phyloP scores from a whole-genome alignment of 441 rosid species.

The Adansonia madagascariensis region DNA sequence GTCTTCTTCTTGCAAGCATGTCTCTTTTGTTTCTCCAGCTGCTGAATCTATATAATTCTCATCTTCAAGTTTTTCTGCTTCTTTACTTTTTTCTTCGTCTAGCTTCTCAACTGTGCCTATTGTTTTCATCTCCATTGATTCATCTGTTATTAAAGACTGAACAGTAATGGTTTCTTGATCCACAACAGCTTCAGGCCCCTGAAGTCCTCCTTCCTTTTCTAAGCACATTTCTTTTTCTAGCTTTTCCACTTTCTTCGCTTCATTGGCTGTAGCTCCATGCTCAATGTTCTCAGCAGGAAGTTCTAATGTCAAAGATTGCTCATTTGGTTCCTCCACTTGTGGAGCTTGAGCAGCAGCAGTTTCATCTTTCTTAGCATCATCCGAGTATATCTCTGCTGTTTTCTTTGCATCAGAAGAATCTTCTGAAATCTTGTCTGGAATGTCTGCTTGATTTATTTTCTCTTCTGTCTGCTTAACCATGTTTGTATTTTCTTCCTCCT shows the following conservation, averaged over 20 bases:
- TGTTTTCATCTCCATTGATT: constrained; percentile 22
- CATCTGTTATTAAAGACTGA: constrained; percentile 15
- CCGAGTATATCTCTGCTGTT: constrained; percentile 8
- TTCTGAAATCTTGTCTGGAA: constrained; percentile 4
- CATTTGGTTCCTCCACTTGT: constrained; percentile 37
- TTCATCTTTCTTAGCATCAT: constrained; percentile 26
- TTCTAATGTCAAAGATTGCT: constrained; percentile 30
- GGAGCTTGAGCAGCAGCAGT: constrained; percentile 19
- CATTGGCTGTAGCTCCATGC: constrained; percentile 29
- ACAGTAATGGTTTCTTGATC: not conserved
- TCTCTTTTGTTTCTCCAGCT: constrained; percentile 29
- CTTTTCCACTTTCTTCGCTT: constrained; percentile 24
- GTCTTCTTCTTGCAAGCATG: constrained; percentile 29
- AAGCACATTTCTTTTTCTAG: not conserved
- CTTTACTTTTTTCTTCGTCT: constrained; percentile 31
- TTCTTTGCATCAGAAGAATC: not conserved
- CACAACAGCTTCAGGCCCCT: constrained; percentile 18
- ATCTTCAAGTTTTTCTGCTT: constrained; percentile 25
- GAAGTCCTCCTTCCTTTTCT: constrained; percentile 30
- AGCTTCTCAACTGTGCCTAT: constrained; percentile 29
- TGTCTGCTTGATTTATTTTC: not conserved
- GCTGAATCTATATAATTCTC: constrained; percentile 25
- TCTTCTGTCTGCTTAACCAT: not conserved
- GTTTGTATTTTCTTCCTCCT: constrained; percentile 16
- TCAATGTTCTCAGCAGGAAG: constrained; percentile 37